Conservation (phyloP, 257 asterid genomes). For the Rauvolfia tetraphylla region DNA sequence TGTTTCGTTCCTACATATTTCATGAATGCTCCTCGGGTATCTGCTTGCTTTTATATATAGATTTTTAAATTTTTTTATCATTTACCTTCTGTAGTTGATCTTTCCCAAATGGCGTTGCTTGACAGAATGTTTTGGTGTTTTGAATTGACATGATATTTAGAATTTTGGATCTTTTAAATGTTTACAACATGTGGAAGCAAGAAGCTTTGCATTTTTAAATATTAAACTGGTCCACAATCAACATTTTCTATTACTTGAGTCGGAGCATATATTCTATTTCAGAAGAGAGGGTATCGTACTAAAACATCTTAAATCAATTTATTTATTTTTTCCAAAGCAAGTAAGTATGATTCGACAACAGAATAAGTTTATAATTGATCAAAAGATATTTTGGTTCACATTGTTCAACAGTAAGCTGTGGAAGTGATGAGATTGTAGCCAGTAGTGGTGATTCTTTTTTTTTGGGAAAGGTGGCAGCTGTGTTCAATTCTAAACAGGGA, state of each 20-base stretch:
- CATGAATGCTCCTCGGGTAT: background rate
- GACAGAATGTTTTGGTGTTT: background rate
- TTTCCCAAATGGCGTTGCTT: background rate
- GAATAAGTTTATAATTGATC: background rate
- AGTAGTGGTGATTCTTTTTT: no score
- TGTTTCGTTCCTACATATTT: slow-evolving; percentile 22
- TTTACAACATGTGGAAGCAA: background rate
- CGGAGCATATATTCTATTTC: background rate
- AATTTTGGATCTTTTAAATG: background rate
- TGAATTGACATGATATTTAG: background rate
- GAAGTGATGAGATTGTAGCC: background rate
- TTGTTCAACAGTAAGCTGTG: background rate
- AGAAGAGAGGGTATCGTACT: no score
- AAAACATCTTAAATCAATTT: background rate
- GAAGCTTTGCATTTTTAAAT: background rate
- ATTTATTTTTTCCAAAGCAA: background rate
- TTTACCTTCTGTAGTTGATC: no score
- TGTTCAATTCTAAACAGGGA: no score
- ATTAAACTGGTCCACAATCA: background rate
- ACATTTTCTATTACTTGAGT: background rate
- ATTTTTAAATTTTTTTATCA: no score
- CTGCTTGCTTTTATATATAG: background rate
- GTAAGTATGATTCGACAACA: background rate
- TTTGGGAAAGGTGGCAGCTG: no score
- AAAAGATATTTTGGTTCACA: background rate